Conservation (phyloP, 805 yeast species). For the Kluyveromyces aestuarii region DNA sequence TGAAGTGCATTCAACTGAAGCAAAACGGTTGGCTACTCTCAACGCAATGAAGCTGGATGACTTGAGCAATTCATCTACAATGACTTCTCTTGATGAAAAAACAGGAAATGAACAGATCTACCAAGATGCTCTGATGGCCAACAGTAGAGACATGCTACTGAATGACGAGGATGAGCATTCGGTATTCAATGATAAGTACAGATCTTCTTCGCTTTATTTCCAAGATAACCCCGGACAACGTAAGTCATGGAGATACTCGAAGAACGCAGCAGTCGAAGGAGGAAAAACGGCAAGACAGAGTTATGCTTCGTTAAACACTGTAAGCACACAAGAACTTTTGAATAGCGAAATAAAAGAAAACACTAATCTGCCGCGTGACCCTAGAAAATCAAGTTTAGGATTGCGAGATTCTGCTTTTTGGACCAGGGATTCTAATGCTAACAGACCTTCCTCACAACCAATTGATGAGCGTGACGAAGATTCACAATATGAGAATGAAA, state of each 20-base stretch:
- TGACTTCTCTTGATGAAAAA: conserved; percentile 30
- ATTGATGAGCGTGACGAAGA: neutral
- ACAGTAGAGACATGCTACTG: conserved; percentile 33
- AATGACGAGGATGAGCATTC: conserved; percentile 19
- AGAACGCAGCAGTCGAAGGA: conserved; percentile 29
- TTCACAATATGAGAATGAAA: neutral
- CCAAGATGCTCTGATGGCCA: conserved; percentile 32
- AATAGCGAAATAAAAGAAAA: conserved; percentile 72
- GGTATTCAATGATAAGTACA: conserved; percentile 20
- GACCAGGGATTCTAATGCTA: conserved; percentile 6
- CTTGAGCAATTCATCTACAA: conserved; percentile 46
- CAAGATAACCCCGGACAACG: conserved; percentile 28
- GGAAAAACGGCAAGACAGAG: conserved; percentile 42
- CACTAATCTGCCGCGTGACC: conserved; percentile 34
- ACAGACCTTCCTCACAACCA: neutral
- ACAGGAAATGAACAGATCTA: conserved; percentile 26
- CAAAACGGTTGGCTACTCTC: conserved; percentile 37
- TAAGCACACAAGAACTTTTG: conserved; percentile 74
- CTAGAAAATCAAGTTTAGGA: conserved; percentile 33
- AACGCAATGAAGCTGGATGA: conserved; percentile 45
- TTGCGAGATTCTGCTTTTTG: conserved; percentile 35
- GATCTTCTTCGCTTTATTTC: conserved; percentile 26
- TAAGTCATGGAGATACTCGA: conserved; percentile 52
- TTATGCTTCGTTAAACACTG: conserved; percentile 67
- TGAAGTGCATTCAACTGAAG: conserved; percentile 11